Percentiles rank a stretch among this genome's conserved stretches.
These are phyloP conservation scores for Didymella segeticola DNA, from an alignment of 2,329 filamentous ascomycete genomes.

Conservation along the genomic window DNA sequence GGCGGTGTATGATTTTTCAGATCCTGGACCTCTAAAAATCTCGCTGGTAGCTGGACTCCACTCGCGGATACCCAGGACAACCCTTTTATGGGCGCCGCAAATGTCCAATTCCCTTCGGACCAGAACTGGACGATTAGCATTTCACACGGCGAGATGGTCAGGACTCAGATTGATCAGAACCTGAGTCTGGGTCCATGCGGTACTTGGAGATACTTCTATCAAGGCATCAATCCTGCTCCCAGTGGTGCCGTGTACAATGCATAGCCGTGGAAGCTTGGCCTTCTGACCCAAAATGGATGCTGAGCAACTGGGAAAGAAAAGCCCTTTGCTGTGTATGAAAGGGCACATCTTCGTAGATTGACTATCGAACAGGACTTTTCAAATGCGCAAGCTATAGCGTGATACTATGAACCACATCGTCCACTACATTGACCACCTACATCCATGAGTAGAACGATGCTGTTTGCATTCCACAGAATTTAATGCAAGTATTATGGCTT, in stretches of 20 bases:
- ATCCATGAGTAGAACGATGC: too few species aligned
- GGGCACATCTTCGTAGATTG: too few species aligned
- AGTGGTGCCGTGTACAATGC: neutral
- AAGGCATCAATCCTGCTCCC: slow-evolving; percentile 34
- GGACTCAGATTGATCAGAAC: slow-evolving; percentile 48
- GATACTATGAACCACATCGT: too few species aligned
- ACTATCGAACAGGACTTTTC: too few species aligned
- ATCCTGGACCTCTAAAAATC: slow-evolving; percentile 46
- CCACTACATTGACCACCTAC: too few species aligned
- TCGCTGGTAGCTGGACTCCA: slow-evolving; percentile 46
- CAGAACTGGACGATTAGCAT: slow-evolving; percentile 50
- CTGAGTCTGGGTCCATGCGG: slow-evolving; percentile 44
- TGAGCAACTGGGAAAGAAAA: neutral
- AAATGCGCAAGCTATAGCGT: too few species aligned
- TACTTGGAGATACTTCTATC: slow-evolving; percentile 48
- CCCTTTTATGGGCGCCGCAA: slow-evolving; percentile 49
- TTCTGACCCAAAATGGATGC: slow-evolving; percentile 1
- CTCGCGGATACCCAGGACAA: slow-evolving; percentile 47
- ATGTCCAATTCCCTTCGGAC: slow-evolving; percentile 45
- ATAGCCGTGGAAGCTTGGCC: neutral
- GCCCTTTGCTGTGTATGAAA: neutral
- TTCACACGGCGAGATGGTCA: slow-evolving; percentile 46
- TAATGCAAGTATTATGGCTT: too few species aligned
- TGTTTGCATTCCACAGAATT: too few species aligned
- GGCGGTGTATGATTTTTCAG: slow-evolving; percentile 49